Conservation (phyloP, 805 yeast species). For the Kodamaea kakaduensis region DNA sequence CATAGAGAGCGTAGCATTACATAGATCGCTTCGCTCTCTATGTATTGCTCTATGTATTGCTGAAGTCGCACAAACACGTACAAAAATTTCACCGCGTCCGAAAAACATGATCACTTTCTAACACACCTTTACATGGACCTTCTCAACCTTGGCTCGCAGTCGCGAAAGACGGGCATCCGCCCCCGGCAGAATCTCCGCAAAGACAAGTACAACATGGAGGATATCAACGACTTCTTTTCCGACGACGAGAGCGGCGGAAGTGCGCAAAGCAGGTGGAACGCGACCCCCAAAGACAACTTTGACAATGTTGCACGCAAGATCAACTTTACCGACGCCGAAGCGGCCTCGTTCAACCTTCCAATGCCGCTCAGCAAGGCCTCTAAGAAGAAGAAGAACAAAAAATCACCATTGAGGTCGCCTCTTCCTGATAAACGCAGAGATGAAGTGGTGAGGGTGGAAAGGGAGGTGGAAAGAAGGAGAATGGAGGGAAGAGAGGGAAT, state of each 20-base stretch:
- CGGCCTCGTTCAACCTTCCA: slow-evolving; percentile 27
- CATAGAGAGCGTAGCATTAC: no score
- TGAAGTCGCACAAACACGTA: no score
- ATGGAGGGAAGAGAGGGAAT: no score
- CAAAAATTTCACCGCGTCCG: no score
- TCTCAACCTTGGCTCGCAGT: slow-evolving; percentile 50
- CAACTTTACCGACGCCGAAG: slow-evolving; percentile 33
- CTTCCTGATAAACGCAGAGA: slow-evolving; percentile 24
- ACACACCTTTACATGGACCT: slow-evolving; percentile 29
- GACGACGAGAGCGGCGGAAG: slow-evolving; percentile 36
- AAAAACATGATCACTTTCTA: slow-evolving; percentile 3
- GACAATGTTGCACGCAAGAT: slow-evolving; percentile 31
- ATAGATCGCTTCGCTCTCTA: no score
- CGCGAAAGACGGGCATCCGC: slow-evolving; percentile 63
- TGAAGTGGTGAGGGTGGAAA: no score
- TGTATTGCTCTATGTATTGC: no score
- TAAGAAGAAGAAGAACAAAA: slow-evolving; percentile 20
- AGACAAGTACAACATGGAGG: slow-evolving; percentile 64
- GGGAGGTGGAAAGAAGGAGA: no score
- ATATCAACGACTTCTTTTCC: slow-evolving; percentile 62
- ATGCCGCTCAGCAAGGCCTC: slow-evolving; percentile 18
- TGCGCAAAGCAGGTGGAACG: slow-evolving; percentile 6
- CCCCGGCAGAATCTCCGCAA: slow-evolving; percentile 45
- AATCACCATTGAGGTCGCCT: slow-evolving; percentile 31
- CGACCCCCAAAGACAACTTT: slow-evolving; percentile 17